Conservation (phyloP, 1,284 basidiomycete species). For the Cutaneotrichosporon mucoides region DNA sequence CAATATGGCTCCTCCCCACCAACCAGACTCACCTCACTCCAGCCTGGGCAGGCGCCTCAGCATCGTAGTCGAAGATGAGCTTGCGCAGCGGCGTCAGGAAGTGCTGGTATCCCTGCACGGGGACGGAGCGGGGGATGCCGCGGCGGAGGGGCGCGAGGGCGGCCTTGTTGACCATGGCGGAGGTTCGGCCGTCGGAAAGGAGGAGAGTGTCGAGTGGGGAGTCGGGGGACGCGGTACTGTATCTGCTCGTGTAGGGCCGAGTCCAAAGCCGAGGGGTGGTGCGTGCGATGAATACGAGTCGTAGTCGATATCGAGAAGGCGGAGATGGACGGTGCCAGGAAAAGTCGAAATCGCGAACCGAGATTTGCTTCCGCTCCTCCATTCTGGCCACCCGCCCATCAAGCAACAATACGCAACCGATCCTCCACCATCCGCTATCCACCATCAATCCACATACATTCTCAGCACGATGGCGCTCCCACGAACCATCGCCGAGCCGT, state of each 20-base stretch:
- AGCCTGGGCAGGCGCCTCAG: conserved; percentile 35
- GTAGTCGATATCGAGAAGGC: no score
- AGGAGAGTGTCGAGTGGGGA: background rate
- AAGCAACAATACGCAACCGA: no score
- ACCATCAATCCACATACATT: no score
- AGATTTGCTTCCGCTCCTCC: conserved; percentile 2
- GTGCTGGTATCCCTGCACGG: conserved; percentile 44
- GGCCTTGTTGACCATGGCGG: background rate
- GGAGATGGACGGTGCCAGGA: background rate
- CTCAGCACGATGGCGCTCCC: conserved; percentile 29
- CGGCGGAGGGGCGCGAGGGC: background rate
- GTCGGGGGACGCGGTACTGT: background rate
- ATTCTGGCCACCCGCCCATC: no score
- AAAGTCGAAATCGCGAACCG: background rate
- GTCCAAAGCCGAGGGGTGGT: no score
- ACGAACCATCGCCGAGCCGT: conserved; percentile 24
- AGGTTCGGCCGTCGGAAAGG: background rate
- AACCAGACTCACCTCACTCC: conserved; percentile 35
- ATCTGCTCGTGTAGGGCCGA: no score
- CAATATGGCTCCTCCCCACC: no score
- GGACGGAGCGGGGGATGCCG: conserved; percentile 23
- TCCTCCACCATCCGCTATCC: no score
- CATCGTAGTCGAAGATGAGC: conserved; percentile 46
- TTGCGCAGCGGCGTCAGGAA: conserved; percentile 45
- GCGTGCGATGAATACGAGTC: no score